Base-by-base conservation (phyloP, 768 basidiomycete species). In the Lentinula edodes region DNA sequence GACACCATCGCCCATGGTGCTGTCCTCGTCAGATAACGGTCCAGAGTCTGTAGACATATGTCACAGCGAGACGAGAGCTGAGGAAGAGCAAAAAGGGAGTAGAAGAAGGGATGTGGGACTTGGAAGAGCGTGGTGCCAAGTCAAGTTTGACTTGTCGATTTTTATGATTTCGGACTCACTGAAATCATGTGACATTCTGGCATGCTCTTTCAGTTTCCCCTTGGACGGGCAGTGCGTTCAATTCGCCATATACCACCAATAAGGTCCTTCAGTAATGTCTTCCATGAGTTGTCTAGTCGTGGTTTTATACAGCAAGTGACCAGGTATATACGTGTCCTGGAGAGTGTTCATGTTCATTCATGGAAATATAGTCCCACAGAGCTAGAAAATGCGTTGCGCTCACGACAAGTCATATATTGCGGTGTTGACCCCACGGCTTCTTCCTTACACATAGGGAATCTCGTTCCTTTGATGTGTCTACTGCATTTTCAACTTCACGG, bases 341-440 rank as follows among this genome's bases (percentile, higher is more conserved):
- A 54, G n/a, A 45, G 16, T 20, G 3, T 20, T 36, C 59, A 10
- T 42, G 36, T 36, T 54, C 43, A 18, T 10, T 32, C 55, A 55
- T 43, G 43, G 43, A 15, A 6, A 15, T 57, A 39, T 62, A 83
- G 83, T 53, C 79, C 74, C 51, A 75, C 80, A 59, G 73, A 73
- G 15, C 71, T 84, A 62, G 64, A 66, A 45, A 59, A 72, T 61
- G 70, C 77, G 51, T 84, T 63, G 64, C 71, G 56, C 65, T 69
- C 69, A 39, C 72, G 69, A 41, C 85, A 83, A 65, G 83, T 83
- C 0, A 81, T 93, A 16, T 99, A 99, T 70, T 80, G 86, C 4
- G 97, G 97, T 39, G 82, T 98, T 45, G 97, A 99, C 70, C 97
- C 97, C 13, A 94, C 96, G 1, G 94, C 95, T 4, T 78, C 75